These are phyloP conservation scores for Jackrogersella minutella DNA, from an alignment of 495 filamentous ascomycete species.

Conservation along the genomic window DNA sequence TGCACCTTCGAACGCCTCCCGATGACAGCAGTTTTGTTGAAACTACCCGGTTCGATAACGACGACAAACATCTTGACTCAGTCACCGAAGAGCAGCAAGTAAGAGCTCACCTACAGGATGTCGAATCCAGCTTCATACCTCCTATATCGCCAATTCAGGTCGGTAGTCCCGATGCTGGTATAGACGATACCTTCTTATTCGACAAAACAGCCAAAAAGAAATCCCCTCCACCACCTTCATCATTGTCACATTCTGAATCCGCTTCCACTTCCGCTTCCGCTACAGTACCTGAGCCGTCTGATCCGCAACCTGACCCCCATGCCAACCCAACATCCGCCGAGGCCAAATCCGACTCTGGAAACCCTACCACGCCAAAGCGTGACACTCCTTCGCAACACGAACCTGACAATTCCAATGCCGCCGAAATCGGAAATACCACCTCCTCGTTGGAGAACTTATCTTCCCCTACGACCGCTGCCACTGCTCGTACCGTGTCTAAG, in stretches of 20 bases:
- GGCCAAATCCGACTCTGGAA: constrained; percentile 22
- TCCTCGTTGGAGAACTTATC: constrained; percentile 69
- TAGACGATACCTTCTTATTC: constrained; percentile 73
- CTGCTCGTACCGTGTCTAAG: constrained; percentile 64
- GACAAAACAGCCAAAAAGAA: constrained; percentile 54
- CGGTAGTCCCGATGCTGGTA: constrained; percentile 48
- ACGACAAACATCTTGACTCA: constrained; percentile 50
- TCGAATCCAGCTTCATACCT: constrained; percentile 85
- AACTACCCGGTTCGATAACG: constrained; percentile 50
- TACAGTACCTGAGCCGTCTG: background rate
- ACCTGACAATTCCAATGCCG: constrained; percentile 29
- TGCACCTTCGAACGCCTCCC: constrained; percentile 24
- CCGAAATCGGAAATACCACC: constrained; percentile 57
- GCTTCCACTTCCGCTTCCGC: background rate
- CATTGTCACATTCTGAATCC: constrained; percentile 12
- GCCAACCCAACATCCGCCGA: constrained; percentile 12
- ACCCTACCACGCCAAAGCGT: constrained; percentile 33
- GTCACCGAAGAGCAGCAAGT: constrained; percentile 55
- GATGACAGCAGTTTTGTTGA: constrained; percentile 55
- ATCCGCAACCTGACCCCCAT: constrained; percentile 7
- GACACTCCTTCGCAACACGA: constrained; percentile 36
- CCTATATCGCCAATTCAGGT: constrained; percentile 59
- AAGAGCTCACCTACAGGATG: constrained; percentile 74
- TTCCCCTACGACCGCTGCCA: constrained; percentile 71
- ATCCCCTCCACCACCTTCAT: background rate